Percentiles rank a stretch among this genome's conserved stretches.
Evolutionary conservation across 176 grass and related monocot species (phyloP).

Genomic region (Rhipidocladum racemiflorum): DNA sequence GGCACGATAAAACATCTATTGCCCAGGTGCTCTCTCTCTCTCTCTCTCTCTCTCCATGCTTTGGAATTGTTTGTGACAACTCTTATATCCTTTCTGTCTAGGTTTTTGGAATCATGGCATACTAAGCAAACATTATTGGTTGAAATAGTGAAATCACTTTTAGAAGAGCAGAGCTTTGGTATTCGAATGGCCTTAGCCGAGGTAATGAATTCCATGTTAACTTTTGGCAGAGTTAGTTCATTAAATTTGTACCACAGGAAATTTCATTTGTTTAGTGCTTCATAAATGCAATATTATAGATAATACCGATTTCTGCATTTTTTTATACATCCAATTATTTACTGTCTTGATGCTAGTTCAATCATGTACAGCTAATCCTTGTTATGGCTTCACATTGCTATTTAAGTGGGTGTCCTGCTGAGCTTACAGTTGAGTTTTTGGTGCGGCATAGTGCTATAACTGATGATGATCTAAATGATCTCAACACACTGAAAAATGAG

Average conservation of each 20-base stretch:
- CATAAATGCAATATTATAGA: not conserved
- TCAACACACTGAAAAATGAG: constrained; percentile 52
- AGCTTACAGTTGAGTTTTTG: constrained; percentile 81
- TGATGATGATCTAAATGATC: constrained; percentile 62
- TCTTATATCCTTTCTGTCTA: constrained; percentile 28
- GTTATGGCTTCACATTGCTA: constrained; percentile 99
- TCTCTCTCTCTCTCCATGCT: not conserved
- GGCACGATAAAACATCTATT: constrained; percentile 82
- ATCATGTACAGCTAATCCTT: constrained; percentile 82
- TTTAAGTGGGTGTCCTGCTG: constrained; percentile 72
- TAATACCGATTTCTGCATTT: constrained; percentile 23
- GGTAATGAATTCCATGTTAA: constrained; percentile 31
- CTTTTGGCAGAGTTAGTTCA: not conserved
- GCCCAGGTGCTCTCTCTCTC: constrained; percentile 57
- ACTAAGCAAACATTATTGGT: constrained; percentile 67
- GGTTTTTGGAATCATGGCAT: constrained; percentile 98
- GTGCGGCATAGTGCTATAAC: constrained; percentile 79
- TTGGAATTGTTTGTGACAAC: not conserved
- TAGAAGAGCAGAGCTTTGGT: constrained; percentile 81
- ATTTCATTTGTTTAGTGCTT: not conserved
- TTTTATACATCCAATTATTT: constrained; percentile 16
- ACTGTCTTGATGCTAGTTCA: constrained; percentile 33
- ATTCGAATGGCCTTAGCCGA: constrained; percentile 81
- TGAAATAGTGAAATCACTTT: constrained; percentile 80
- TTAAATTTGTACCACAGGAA: not conserved